phyloP scores from a whole-genome alignment of 129 eudicot genomes.

The Centella asiatica region DNA sequence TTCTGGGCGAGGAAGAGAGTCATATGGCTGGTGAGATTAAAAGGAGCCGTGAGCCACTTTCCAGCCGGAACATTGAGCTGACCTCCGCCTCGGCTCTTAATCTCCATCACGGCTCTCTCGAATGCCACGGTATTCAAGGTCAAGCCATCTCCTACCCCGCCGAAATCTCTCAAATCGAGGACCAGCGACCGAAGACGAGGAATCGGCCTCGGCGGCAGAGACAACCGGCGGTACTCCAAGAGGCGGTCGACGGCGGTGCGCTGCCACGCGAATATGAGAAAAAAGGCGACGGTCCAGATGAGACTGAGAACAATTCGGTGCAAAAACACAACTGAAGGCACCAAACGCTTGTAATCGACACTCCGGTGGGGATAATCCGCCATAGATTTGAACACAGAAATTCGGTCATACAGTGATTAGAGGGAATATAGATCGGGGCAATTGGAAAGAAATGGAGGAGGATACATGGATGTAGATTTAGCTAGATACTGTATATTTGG shows the following conservation, averaged over 20 bases:
- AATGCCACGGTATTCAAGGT: conserved; percentile 45
- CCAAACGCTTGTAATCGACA: conserved; percentile 13
- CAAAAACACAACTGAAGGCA: conserved; percentile 10
- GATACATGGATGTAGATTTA: too few relatives aligned
- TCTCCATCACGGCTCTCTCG: conserved; percentile 36
- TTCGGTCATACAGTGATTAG: too few relatives aligned
- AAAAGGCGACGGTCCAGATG: conserved; percentile 39
- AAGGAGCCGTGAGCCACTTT: conserved; percentile 46
- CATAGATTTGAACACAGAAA: too few relatives aligned
- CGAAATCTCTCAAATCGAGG: conserved; percentile 48
- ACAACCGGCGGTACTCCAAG: conserved; percentile 17
- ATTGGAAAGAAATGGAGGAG: too few relatives aligned
- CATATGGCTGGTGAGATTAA: conserved; percentile 60
- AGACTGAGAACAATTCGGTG: conserved; percentile 21
- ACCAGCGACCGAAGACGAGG: conserved; percentile 35
- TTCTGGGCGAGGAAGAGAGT: conserved; percentile 44
- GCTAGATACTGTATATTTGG: too few relatives aligned
- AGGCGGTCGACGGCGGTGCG: conserved; percentile 29
- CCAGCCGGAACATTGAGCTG: conserved; percentile 57
- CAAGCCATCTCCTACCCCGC: conserved; percentile 52
- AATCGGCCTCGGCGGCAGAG: conserved; percentile 22
- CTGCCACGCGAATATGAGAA: conserved; percentile 32
- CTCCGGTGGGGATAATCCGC: conserved; percentile 17
- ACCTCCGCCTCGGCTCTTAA: conserved; percentile 44
- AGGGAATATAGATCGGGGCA: too few relatives aligned